A percentile compares a stretch with the other conserved stretches of the same genome.
These are phyloP conservation scores for Melampsora larici-populina DNA, from an alignment of 1,284 basidiomycete genomes.

Conservation along the genomic window DNA sequence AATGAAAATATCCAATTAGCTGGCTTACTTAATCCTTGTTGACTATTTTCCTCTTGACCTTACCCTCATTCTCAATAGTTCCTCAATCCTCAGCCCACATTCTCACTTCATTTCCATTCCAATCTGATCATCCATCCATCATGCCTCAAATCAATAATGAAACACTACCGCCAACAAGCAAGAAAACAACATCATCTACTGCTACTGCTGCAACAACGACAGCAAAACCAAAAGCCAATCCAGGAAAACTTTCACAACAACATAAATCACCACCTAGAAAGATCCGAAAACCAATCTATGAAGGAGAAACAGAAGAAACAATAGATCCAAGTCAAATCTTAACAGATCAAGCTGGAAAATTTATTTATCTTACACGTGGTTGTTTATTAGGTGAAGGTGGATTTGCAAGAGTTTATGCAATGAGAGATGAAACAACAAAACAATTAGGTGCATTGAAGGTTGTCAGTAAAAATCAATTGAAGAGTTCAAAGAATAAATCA, in stretches of 20 bases:
- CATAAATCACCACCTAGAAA: slow-evolving; percentile 40
- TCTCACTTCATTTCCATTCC: too few relatives aligned
- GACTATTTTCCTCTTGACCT: too few relatives aligned
- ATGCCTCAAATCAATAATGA: too few relatives aligned
- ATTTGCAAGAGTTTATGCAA: slow-evolving; percentile 53
- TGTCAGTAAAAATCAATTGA: slow-evolving; percentile 55
- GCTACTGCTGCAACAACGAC: slow-evolving; percentile 1
- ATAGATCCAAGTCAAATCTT: not conserved
- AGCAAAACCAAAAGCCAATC: slow-evolving; percentile 15
- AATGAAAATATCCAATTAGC: too few relatives aligned
- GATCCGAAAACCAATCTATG: slow-evolving; percentile 37
- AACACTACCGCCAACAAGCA: too few relatives aligned
- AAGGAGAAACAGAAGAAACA: slow-evolving; percentile 15
- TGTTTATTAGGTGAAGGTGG: slow-evolving; percentile 54
- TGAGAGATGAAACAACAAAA: slow-evolving; percentile 50
- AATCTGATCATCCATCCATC: too few relatives aligned
- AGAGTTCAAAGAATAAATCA: slow-evolving; percentile 55
- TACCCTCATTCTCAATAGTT: too few relatives aligned
- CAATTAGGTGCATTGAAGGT: slow-evolving; percentile 56
- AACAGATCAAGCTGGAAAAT: slow-evolving; percentile 18
- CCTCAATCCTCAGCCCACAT: too few relatives aligned
- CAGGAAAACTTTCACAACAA: slow-evolving; percentile 40
- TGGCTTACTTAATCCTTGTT: too few relatives aligned
- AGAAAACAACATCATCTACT: too few relatives aligned
- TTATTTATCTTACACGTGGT: slow-evolving; percentile 45